phyloP scores from a whole-genome alignment of 371 early-diverging fungal species.

The Blakeslea trispora region DNA sequence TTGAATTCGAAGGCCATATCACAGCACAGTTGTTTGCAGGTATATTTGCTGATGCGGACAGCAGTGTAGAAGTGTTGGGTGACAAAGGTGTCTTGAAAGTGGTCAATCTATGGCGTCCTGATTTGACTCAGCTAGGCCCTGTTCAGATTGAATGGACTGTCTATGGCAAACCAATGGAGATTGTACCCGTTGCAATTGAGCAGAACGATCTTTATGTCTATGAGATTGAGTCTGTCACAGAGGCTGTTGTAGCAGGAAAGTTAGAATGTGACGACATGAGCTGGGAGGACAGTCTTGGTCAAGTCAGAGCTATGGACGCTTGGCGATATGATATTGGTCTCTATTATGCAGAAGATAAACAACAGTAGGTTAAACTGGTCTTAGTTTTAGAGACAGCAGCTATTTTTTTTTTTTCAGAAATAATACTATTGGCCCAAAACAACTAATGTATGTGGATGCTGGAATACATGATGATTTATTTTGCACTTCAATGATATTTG shows the following conservation, averaged over 20 bases:
- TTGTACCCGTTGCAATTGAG: conserved; percentile 29
- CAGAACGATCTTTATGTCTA: conserved; percentile 38
- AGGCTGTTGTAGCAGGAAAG: conserved; percentile 33
- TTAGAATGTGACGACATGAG: conserved; percentile 48
- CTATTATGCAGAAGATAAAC: conserved; percentile 38
- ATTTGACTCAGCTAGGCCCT: conserved; percentile 38
- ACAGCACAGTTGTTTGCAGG: conserved; percentile 45
- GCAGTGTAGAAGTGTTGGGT: conserved; percentile 39
- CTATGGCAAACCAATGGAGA: conserved; percentile 27
- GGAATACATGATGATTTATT: too few species aligned
- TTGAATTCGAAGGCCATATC: conserved; percentile 35
- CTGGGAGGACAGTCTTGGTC: conserved; percentile 44
- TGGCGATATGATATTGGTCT: conserved; percentile 53
- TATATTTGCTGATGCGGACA: conserved; percentile 44
- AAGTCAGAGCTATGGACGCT: conserved; percentile 42
- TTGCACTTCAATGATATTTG: too few species aligned
- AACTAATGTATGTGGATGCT: too few species aligned
- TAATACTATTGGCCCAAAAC: too few species aligned
- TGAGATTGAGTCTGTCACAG: conserved; percentile 51
- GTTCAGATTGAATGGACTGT: conserved; percentile 33
- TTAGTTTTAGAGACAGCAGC: too few species aligned
- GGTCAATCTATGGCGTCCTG: conserved; percentile 48
- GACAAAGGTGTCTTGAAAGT: conserved; percentile 37
- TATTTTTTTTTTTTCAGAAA: too few species aligned
- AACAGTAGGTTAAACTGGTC: too few species aligned